Base-by-base conservation (phyloP, 75 land plant species). In the Chamaecyparis obtusa region DNA sequence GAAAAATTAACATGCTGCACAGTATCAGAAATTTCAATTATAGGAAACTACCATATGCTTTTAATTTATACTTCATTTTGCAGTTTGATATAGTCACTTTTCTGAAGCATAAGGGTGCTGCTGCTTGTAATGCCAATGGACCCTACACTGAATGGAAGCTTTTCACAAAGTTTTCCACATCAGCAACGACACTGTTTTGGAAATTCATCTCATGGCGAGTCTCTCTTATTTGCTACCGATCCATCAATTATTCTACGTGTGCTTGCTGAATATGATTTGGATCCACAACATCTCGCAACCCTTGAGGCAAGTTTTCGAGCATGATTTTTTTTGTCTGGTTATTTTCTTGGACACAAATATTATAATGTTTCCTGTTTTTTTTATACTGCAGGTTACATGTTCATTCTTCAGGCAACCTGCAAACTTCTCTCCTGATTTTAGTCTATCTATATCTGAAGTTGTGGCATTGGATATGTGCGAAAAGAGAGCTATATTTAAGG, bases 171-270 rank as follows among this genome's bases (percentile, higher is more conserved):
- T 83, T 90, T 90, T 39, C 91, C 91, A 69, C 86, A 92, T 32
- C 88, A 76, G 39, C 79, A 90, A 77, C 91, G 98, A 0, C 94
- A 91, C 82, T 95, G 96, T 85, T 93, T 84, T 69, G 95, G 94
- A 32, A 89, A 92, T 19, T 91, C 96, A 17, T 88, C 55, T 76
- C 98, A 95, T 11, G 98, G 98, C 35, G 98, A 96, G 21, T 96
- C 95, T 69, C 91, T 92, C 44, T 88, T 96, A 83, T 55, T 55
- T 55, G 91, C 96, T 48, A 89, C 95, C n/a, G 93, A 88, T 78
- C 97, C 96, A 36, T 96, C 95, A n/a, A 91, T 93, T 88, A 94
- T 95, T 39, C 92, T 95, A 48, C 95, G 95, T 91, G 94, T 96
- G 46, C 95, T 96, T n/a, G 91, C 95, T 3, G 92, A 86, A 21